Conservation (phyloP, 2,329 filamentous ascomycete genomes). For the Tolypocladium amazonense region DNA sequence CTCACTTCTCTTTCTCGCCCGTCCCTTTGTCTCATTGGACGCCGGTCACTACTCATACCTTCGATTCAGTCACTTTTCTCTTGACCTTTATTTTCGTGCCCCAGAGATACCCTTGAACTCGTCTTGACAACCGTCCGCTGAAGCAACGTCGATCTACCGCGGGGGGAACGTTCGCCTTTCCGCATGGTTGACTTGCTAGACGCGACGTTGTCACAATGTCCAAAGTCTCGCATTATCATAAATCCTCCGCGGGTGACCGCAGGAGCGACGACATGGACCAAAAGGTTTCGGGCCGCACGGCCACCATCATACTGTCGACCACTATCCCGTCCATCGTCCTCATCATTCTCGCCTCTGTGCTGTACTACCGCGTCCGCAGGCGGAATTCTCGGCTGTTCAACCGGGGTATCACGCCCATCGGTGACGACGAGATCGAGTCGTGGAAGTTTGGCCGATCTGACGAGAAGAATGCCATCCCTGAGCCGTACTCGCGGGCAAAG, state of each 20-base stretch:
- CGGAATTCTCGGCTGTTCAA: conserved; percentile 34
- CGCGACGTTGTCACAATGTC: neutral
- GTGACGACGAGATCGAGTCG: conserved; percentile 55
- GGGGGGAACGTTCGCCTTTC: neutral
- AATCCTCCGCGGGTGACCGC: neutral
- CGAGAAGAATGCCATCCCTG: conserved; percentile 15
- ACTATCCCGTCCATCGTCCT: conserved; percentile 34
- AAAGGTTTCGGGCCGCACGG: conserved; percentile 20
- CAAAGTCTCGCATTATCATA: neutral
- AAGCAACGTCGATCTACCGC: neutral
- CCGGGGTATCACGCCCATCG: conserved; percentile 49
- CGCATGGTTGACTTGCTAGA: neutral
- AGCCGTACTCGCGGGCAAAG: neutral
- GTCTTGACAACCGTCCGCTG: neutral
- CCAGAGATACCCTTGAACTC: neutral
- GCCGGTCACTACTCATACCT: neutral
- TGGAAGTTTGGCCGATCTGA: conserved; percentile 38
- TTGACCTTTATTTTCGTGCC: neutral
- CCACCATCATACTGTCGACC: conserved; percentile 41
- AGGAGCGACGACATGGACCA: neutral
- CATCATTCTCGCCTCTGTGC: conserved; percentile 18
- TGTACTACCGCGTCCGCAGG: conserved; percentile 28
- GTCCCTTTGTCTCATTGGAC: neutral
- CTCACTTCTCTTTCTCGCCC: neutral
- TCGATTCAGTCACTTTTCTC: neutral